Base-by-base conservation (phyloP, 2,329 filamentous ascomycete species). In the Ophiostoma montium region DNA sequence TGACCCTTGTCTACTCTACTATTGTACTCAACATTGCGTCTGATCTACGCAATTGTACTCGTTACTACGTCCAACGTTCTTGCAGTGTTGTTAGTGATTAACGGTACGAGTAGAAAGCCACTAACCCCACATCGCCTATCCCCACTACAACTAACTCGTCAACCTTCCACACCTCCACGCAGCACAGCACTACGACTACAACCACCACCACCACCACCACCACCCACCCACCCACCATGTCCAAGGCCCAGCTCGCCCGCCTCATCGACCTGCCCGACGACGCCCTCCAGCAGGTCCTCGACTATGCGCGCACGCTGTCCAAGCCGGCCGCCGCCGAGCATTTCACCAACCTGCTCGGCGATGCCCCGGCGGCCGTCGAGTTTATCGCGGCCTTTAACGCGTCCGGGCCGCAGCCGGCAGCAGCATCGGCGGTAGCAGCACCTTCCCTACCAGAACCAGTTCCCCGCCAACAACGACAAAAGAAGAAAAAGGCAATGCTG, bases 301-400 rank as follows among this genome's bases (percentile, higher is more conserved):
- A 86, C 44, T 95, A 95, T 63, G 80, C 86, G 2, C 70, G 78
- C 33, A 83, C 80, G 0, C 73, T 96, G 9, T 80, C 87, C 18
- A 88, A 84, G 60, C 67, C 79, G 47, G 84, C 83, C 55, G 85
- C 86, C 13, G 87, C 80, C 46, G 81, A 88, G 38, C 87, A 96
- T 64, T 82, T 98, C 53, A 84, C 81, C 63, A 87, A 92, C 60
- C 70, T 98, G 48, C 75, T 98, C 0, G 92, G 90, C 46, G 87
- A 94, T 62, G 88, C 85, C 7, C 78, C 88, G 1, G 80, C 84
- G 57, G 75, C 71, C 36, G 68, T 88, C 53, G 82, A 88, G 58
- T 92, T 87, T 61, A 81, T 89, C 55, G 78, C 86, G 1, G 82
- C 80, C 16, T 90, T 90, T 62, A 96, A 95, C 61, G 76, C 81